Percentiles rank a stretch among this genome's conserved stretches.
These are phyloP conservation scores for Balakata baccata DNA, from an alignment of 345 rosid species.

Conservation along the genomic window DNA sequence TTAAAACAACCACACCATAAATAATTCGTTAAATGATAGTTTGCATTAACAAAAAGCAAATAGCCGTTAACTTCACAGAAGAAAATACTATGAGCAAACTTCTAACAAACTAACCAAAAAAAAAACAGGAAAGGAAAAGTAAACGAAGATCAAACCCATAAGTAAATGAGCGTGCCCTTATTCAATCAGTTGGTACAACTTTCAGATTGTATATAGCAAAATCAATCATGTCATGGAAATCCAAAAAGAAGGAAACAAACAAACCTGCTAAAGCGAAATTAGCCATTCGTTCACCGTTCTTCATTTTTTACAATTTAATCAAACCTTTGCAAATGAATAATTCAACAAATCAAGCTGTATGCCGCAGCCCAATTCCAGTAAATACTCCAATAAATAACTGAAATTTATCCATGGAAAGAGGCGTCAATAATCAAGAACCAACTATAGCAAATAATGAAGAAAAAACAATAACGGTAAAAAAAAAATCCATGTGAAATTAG, in stretches of 20 bases:
- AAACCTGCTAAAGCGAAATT: conserved; percentile 83
- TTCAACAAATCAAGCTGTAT: not conserved
- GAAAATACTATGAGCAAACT: not conserved
- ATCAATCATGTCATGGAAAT: not conserved
- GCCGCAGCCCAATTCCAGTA: not conserved
- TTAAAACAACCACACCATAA: too few relatives aligned
- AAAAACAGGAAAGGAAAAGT: too few relatives aligned
- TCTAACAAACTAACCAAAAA: too few relatives aligned
- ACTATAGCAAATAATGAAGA: not conserved
- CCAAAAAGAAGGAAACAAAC: not conserved
- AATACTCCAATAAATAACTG: not conserved
- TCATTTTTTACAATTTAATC: conserved; percentile 39
- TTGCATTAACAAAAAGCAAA: too few relatives aligned
- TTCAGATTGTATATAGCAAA: not conserved
- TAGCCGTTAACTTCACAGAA: not conserved
- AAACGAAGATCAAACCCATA: not conserved
- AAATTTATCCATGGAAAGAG: not conserved
- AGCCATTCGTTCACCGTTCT: conserved; percentile 71
- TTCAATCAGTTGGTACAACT: not conserved
- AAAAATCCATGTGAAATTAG: not conserved
- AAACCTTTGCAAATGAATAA: not conserved
- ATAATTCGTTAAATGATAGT: too few relatives aligned
- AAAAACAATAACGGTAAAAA: not conserved
- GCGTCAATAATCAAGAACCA: not conserved
- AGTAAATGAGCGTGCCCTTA: not conserved